phyloP scores from a whole-genome alignment of 306 rosid species.

The Corylus heterophylla region DNA sequence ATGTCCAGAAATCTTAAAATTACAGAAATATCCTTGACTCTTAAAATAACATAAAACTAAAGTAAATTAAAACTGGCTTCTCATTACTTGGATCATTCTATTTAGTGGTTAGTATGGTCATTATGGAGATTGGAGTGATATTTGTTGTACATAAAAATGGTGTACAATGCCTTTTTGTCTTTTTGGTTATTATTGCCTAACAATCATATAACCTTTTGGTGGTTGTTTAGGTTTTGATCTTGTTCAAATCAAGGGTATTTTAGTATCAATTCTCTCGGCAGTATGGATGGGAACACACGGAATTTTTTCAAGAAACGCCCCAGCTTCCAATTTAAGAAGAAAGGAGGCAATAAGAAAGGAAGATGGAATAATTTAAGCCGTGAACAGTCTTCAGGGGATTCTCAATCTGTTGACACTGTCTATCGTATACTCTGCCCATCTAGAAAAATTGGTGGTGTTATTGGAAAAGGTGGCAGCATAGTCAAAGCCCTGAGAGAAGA shows the following conservation, averaged over 20 bases:
- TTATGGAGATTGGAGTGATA: not conserved
- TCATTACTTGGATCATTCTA: not conserved
- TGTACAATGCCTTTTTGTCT: not conserved
- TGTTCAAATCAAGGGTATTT: not conserved
- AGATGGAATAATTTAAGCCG: slow-evolving; percentile 22
- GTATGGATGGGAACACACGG: slow-evolving; percentile 34
- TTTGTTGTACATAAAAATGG: not conserved
- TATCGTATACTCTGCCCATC: slow-evolving; percentile 40
- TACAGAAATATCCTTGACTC: no score
- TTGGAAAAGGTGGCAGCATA: slow-evolving; percentile 40
- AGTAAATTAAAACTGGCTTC: not conserved
- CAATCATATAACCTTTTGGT: not conserved
- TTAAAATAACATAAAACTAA: not conserved
- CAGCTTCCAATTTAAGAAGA: slow-evolving; percentile 26
- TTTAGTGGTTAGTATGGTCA: not conserved
- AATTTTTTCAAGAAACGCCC: slow-evolving; percentile 20
- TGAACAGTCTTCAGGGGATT: slow-evolving; percentile 20
- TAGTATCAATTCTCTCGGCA: not conserved
- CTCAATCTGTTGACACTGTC: slow-evolving; percentile 27
- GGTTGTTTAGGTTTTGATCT: not conserved
- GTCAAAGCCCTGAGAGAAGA: slow-evolving; percentile 33
- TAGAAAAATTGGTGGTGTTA: slow-evolving; percentile 39
- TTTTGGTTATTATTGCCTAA: not conserved
- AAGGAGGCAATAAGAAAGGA: slow-evolving; percentile 23
- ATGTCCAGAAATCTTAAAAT: not conserved